Evolutionary conservation across 257 asterid genomes (phyloP), one percentile per base, ranked within the genome.

Genomic region (Paulownia fortunei): DNA sequence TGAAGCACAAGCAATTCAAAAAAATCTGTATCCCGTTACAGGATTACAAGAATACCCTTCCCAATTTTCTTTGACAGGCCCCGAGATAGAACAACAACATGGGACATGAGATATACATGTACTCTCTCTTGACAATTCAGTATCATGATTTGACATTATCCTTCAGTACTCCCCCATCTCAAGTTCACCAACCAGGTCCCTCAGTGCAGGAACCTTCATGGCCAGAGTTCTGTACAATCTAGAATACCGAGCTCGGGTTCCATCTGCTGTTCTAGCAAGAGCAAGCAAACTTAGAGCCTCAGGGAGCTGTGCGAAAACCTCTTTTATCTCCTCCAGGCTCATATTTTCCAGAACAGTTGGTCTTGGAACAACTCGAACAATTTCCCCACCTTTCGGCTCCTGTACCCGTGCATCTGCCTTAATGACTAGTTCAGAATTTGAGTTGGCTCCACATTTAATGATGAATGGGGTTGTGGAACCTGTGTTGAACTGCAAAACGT

Each of bases 211-310:
- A 79, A 96, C 97, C 88, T 93, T 96, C 97, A 89, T 89, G 76
- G 98, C 97, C 68, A 96, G 86, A 71, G 98, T 96, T 83, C 98
- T 86, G 86, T 90, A 96, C 86, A 96, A 75, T 85, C 99, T 88
- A 6, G 97, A 93, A 84, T 90, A 96, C n/a, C 99, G 85, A 72
- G 99, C 99, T n/a, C 97, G 86, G 54, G 99, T 96, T 61, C 98
- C 98, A 23, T 96, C 97, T 6, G 93, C 98, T 8, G 99, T 96
- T 83, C 97, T 82, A 39, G 99, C 98, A 54, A 93, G 90, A 41
- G 98, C 93, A 39, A 96, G 99, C 78, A 92, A 68, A 80, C 97
- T 92, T 41, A 96, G 83, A 77, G 99, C 89, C 85, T 93, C 97
- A 0, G 98, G 98, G 18, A 96, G 97, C 83, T 88, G 90, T 0